Percentiles rank a stretch among this genome's conserved stretches.
phyloP scores from a whole-genome alignment of 495 filamentous ascomycete species.

The Talaromyces ruber region DNA sequence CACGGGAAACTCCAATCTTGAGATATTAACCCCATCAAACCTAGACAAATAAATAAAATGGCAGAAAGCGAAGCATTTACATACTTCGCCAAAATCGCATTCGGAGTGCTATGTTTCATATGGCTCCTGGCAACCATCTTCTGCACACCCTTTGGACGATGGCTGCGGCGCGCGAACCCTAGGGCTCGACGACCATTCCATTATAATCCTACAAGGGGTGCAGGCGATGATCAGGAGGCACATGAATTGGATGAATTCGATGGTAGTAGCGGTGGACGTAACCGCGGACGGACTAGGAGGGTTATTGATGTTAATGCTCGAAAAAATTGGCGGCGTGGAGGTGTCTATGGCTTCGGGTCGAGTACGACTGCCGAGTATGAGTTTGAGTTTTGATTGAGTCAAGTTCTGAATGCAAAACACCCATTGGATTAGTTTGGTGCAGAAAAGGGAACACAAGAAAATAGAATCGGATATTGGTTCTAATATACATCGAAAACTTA shows the following conservation, averaged over 20 bases:
- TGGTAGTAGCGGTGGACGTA: background rate
- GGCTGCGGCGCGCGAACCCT: background rate
- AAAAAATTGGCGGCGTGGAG: background rate
- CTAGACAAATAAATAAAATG: background rate
- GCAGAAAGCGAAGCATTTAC: background rate
- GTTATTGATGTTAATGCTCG: background rate
- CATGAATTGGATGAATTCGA: background rate
- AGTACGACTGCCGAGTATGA: background rate
- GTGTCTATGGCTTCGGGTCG: background rate
- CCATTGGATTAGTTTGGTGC: too few species aligned
- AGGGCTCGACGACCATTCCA: background rate
- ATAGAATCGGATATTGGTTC: background rate
- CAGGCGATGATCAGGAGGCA: background rate
- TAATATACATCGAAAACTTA: background rate
- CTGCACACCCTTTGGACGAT: background rate
- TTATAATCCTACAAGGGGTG: background rate
- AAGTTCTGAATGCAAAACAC: too few species aligned
- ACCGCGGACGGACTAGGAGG: background rate
- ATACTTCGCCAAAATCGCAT: background rate
- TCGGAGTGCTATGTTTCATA: background rate
- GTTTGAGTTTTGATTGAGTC: background rate
- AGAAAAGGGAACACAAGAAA: background rate
- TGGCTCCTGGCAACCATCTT: background rate
- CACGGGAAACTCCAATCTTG: background rate
- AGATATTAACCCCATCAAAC: background rate